phyloP scores from a whole-genome alignment of 2,329 filamentous ascomycete species.

The Paecilomyces variotii region DNA sequence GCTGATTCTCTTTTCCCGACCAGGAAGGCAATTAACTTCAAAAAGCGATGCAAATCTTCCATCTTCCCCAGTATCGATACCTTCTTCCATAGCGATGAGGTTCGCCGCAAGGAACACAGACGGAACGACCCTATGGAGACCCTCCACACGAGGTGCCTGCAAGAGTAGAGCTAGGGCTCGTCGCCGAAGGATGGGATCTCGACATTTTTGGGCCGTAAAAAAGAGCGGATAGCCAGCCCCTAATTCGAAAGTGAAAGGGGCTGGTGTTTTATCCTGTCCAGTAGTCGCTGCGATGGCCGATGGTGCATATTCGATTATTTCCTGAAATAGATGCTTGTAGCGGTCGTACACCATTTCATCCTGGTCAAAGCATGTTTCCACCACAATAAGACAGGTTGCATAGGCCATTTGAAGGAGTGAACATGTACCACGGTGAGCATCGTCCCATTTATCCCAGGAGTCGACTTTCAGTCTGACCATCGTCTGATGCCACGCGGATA shows the following conservation, averaged over 20 bases:
- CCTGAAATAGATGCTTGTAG: background rate
- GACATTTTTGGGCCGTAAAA: background rate
- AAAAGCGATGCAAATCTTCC: background rate
- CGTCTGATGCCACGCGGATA: background rate
- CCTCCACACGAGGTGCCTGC: background rate
- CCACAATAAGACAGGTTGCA: background rate
- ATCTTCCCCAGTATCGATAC: background rate
- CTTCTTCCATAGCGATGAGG: background rate
- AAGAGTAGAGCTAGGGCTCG: background rate
- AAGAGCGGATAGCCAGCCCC: background rate
- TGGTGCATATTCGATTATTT: background rate
- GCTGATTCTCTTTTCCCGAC: background rate
- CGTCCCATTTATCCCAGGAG: background rate
- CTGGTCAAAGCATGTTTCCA: background rate
- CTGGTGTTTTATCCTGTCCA: background rate
- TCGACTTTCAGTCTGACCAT: background rate
- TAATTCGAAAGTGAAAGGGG: background rate
- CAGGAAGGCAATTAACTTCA: background rate
- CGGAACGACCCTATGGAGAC: background rate
- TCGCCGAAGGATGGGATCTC: background rate
- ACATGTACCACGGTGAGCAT: background rate
- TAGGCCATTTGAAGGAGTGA: background rate
- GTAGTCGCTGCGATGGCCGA: background rate
- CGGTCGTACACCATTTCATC: background rate
- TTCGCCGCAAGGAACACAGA: background rate